phyloP scores from a whole-genome alignment of 164 flowering plant genomes.

The Chloranthus sessilifolius region DNA sequence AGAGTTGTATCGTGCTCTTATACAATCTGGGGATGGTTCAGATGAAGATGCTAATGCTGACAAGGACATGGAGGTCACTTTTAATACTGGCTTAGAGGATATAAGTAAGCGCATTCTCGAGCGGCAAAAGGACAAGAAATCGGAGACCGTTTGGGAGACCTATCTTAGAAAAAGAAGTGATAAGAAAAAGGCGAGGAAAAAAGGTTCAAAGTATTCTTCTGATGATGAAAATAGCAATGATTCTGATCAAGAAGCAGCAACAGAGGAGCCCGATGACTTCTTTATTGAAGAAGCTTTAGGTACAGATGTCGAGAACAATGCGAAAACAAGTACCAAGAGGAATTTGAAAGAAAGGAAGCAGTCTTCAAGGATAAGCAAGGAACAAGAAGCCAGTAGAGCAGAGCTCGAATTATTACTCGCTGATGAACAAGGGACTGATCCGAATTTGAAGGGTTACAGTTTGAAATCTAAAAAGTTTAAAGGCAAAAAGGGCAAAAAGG shows the following conservation, averaged over 20 bases:
- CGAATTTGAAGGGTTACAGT: slow-evolving; percentile 63
- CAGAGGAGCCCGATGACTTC: slow-evolving; percentile 64
- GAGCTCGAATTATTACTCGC: slow-evolving; percentile 87
- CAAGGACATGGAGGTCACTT: slow-evolving; percentile 94
- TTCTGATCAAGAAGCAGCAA: slow-evolving; percentile 38
- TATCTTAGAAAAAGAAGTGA: slow-evolving; percentile 62
- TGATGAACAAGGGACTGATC: slow-evolving; percentile 57
- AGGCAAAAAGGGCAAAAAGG: slow-evolving; percentile 53
- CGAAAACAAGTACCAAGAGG: slow-evolving; percentile 14
- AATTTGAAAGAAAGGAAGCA: not conserved
- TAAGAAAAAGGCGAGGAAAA: slow-evolving; percentile 62
- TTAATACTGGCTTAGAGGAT: slow-evolving; percentile 82
- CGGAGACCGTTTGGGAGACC: slow-evolving; percentile 87
- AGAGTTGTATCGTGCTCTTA: slow-evolving; percentile 54
- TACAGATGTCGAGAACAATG: slow-evolving; percentile 19
- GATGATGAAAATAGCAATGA: slow-evolving; percentile 69
- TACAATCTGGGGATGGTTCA: slow-evolving; percentile 59
- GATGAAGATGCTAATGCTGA: slow-evolving; percentile 39
- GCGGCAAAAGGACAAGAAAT: slow-evolving; percentile 57
- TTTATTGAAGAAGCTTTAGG: slow-evolving; percentile 56
- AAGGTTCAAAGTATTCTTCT: slow-evolving; percentile 46
- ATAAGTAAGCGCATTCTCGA: slow-evolving; percentile 75
- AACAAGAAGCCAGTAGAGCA: slow-evolving; percentile 62
- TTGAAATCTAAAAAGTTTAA: slow-evolving; percentile 56
- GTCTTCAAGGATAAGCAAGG: slow-evolving; percentile 24